Conservation (phyloP, 495 filamentous ascomycete species). For the Tuber calosporum region DNA sequence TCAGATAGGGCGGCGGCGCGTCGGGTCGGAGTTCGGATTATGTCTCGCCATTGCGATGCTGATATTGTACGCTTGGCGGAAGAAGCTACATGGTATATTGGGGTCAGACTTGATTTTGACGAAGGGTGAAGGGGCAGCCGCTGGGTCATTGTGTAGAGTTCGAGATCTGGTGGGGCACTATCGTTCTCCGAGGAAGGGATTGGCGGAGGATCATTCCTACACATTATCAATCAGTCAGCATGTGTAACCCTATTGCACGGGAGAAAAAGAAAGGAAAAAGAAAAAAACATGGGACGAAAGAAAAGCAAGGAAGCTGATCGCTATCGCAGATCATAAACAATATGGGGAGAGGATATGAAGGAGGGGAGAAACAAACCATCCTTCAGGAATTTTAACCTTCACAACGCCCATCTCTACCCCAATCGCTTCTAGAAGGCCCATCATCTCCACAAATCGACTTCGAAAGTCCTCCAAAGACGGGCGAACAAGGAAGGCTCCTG, state of each 20-base stretch:
- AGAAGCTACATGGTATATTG: slow-evolving; percentile 35
- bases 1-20: slow-evolving; percentile 19
- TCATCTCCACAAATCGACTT: slow-evolving; percentile 29
- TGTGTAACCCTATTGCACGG: background rate
- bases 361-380: slow-evolving; percentile 21
- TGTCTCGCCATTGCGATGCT: slow-evolving; percentile 17
- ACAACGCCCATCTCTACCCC: slow-evolving; percentile 32
- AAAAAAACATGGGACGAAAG: background rate
- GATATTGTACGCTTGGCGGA: slow-evolving; percentile 13
- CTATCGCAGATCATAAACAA: slow-evolving; percentile 2
- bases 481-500: slow-evolving; percentile 24
- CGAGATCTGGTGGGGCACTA: slow-evolving; percentile 21
- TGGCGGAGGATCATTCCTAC: background rate
- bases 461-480: slow-evolving; percentile 33
- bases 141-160: slow-evolving; percentile 31
- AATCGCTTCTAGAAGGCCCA: slow-evolving; percentile 29
- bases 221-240: background rate
- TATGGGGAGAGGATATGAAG: slow-evolving; percentile 7
- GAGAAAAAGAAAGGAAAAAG: background rate
- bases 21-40: slow-evolving; percentile 11
- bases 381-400: slow-evolving; percentile 29
- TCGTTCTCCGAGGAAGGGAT: slow-evolving; percentile 22
- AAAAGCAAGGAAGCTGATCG: slow-evolving; percentile 9
- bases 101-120: slow-evolving; percentile 28
- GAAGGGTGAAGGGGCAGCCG: slow-evolving; percentile 27